phyloP scores from a whole-genome alignment of 1,139 yeast species.

The Magnusiomyces suaveolens region DNA sequence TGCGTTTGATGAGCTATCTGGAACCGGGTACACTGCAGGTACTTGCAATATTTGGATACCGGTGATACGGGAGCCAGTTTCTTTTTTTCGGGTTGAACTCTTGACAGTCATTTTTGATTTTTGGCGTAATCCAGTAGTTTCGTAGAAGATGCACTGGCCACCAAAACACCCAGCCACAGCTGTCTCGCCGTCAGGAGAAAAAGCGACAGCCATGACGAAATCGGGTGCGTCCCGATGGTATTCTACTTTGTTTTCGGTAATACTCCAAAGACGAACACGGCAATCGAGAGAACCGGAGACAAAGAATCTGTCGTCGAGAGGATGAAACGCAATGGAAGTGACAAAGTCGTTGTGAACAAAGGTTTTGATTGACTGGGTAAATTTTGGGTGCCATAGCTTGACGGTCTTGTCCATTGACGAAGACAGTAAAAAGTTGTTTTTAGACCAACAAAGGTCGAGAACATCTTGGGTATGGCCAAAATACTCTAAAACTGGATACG shows the following conservation, averaged over 20 bases:
- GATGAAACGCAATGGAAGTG: constrained; percentile 74
- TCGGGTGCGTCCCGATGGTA: constrained; percentile 36
- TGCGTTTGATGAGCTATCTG: not conserved
- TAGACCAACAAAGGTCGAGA: constrained; percentile 76
- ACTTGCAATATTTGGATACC: constrained; percentile 26
- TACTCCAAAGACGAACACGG: constrained; percentile 71
- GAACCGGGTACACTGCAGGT: no score
- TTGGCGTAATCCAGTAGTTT: constrained; percentile 54
- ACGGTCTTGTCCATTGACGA: constrained; percentile 84
- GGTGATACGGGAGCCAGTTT: constrained; percentile 30
- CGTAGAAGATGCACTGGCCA: constrained; percentile 56
- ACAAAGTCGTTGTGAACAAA: constrained; percentile 75
- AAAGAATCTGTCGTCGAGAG: constrained; percentile 79
- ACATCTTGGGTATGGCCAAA: constrained; percentile 63
- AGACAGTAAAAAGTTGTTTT: constrained; percentile 67
- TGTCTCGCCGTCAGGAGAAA: constrained; percentile 59
- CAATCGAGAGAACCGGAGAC: constrained; percentile 77
- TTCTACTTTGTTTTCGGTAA: constrained; percentile 59
- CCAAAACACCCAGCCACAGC: constrained; percentile 74
- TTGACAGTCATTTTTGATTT: constrained; percentile 47
- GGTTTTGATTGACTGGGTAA: constrained; percentile 51
- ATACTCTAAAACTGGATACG: constrained; percentile 50
- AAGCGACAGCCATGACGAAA: constrained; percentile 57
- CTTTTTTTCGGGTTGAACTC: constrained; percentile 32
- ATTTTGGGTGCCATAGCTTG: constrained; percentile 73